Conservation (phyloP, 1,284 basidiomycete species). For the Ustilago curta region DNA sequence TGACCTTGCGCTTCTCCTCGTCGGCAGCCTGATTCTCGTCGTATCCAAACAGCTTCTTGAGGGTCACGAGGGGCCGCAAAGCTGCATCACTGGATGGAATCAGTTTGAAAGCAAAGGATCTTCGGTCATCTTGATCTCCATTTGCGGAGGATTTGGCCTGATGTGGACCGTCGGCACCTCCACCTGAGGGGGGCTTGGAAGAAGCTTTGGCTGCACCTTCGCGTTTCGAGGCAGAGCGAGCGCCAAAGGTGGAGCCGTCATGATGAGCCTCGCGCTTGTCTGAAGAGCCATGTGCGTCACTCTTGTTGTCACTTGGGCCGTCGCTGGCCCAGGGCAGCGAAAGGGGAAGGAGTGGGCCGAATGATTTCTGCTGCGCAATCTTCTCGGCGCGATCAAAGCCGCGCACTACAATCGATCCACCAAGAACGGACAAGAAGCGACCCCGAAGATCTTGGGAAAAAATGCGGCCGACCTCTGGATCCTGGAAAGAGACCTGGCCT, state of each 20-base stretch:
- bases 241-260: slow-evolving; percentile 34
- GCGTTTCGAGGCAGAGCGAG: slow-evolving; percentile 32
- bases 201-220: slow-evolving; percentile 47
- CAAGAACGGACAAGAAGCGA: slow-evolving; percentile 56
- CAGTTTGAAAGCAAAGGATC: slow-evolving; percentile 40
- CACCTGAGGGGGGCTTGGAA: slow-evolving; percentile 36
- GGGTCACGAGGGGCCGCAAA: slow-evolving; percentile 35
- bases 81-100: slow-evolving; percentile 52
- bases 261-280: slow-evolving; percentile 17
- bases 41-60: slow-evolving; percentile 52
- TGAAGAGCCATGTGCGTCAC: slow-evolving; percentile 6
- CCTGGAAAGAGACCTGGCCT: slow-evolving; percentile 64
- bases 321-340: slow-evolving; percentile 45
- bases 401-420: slow-evolving; percentile 61
- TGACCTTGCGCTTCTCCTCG: slow-evolving; percentile 52
- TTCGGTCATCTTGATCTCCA: slow-evolving; percentile 37
- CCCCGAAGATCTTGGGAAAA: slow-evolving; percentile 60
- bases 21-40: slow-evolving; percentile 46
- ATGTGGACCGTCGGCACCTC: slow-evolving; percentile 41
- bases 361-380: slow-evolving; percentile 41
- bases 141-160: slow-evolving; percentile 11
- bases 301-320: slow-evolving; percentile 12
- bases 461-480: slow-evolving; percentile 67
- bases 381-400: slow-evolving; percentile 60
- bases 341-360: slow-evolving; percentile 30